Evolutionary conservation across 2,329 filamentous ascomycete genomes (phyloP).

Genomic region (Lecanoromycetidae sp.): DNA sequence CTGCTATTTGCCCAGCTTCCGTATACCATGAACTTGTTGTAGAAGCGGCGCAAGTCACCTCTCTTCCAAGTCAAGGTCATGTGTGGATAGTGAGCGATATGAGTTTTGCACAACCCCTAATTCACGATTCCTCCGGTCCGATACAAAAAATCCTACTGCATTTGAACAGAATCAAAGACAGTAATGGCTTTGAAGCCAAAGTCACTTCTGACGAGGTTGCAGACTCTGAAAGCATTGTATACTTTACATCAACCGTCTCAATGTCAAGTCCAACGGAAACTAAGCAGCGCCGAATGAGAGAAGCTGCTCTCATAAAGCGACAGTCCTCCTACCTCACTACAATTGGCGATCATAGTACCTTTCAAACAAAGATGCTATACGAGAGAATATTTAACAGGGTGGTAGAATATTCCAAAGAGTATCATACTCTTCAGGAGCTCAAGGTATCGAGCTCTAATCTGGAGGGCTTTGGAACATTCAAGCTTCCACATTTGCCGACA

Average conservation of each 20-base stretch:
- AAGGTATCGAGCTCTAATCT: slow-evolving; percentile 43
- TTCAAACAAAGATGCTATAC: slow-evolving; percentile 47
- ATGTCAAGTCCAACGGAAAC: not conserved
- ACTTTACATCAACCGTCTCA: slow-evolving; percentile 6
- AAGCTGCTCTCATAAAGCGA: not conserved
- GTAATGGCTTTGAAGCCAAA: not conserved
- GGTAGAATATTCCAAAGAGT: slow-evolving; percentile 44
- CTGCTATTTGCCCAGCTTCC: slow-evolving; percentile 17
- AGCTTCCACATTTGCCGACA: not conserved
- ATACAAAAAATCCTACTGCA: not conserved
- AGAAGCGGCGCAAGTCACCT: slow-evolving; percentile 49
- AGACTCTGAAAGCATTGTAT: not conserved
- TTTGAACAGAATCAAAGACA: not conserved
- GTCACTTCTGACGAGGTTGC: not conserved
- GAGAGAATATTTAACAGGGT: slow-evolving; percentile 50
- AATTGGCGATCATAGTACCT: not conserved
- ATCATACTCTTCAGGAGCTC: slow-evolving; percentile 45
- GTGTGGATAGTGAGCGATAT: slow-evolving; percentile 23
- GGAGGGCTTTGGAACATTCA: slow-evolving; percentile 42
- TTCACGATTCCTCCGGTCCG: not conserved
- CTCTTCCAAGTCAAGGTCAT: slow-evolving; percentile 14
- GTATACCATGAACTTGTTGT: slow-evolving; percentile 18
- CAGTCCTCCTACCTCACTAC: not conserved
- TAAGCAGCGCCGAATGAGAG: not conserved
- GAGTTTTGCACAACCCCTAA: slow-evolving; percentile 20